These are phyloP conservation scores for Trichophaea hybrida DNA, from an alignment of 2,329 filamentous ascomycete genomes.

Conservation along the genomic window DNA sequence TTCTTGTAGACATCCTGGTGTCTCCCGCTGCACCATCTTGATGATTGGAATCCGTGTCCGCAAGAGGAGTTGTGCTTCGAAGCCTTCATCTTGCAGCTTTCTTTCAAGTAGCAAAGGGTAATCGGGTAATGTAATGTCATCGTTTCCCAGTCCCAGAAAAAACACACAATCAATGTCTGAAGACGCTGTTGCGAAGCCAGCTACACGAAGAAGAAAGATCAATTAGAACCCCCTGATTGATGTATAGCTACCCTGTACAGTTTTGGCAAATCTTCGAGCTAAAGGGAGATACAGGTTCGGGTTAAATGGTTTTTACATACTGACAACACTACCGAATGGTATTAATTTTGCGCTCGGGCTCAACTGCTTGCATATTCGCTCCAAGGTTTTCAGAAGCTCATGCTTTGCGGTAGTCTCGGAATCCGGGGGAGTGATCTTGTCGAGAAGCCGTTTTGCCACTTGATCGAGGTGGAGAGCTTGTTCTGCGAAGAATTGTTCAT, in stretches of 20 bases:
- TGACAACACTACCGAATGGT: constrained; percentile 27
- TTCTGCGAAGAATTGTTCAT: constrained; percentile 12
- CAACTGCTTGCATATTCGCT: constrained; percentile 23
- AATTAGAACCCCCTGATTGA: background rate
- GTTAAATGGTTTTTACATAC: constrained; percentile 14
- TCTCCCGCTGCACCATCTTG: constrained; percentile 41
- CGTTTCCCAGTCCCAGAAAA: constrained; percentile 44
- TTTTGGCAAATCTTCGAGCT: background rate
- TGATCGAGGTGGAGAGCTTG: constrained; percentile 12
- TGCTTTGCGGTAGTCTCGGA: constrained; percentile 18
- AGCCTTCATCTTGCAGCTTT: constrained; percentile 53
- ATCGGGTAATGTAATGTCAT: constrained; percentile 42
- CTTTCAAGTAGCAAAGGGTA: constrained; percentile 65
- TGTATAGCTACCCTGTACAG: too few species aligned
- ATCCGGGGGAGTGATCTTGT: constrained; percentile 11
- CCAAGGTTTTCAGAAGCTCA: constrained; percentile 23
- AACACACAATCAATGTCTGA: constrained; percentile 84
- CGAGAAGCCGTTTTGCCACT: constrained; percentile 15
- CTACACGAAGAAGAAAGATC: constrained; percentile 11
- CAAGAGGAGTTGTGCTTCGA: constrained; percentile 62
- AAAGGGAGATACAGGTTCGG: background rate
- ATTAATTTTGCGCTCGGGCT: constrained; percentile 23
- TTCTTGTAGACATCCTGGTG: constrained; percentile 22
- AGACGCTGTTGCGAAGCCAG: constrained; percentile 73
- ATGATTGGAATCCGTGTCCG: constrained; percentile 75